Evolutionary conservation across 2,329 filamentous ascomycete genomes (phyloP).

Genomic region (Aspergillus udagawae): DNA sequence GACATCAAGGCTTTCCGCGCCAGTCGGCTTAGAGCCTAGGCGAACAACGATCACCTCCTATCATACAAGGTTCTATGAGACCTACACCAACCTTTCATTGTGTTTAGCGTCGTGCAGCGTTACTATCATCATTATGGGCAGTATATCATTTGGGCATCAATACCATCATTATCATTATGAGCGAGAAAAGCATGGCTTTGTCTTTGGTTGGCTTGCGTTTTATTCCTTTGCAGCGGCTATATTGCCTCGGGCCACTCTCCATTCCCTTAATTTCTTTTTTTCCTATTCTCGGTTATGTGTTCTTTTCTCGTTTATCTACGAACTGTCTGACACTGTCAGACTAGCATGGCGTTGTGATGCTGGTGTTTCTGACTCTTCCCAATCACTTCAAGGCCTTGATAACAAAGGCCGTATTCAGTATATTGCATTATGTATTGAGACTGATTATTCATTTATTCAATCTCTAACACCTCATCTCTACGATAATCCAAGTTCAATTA

Average conservation of each 20-base stretch:
- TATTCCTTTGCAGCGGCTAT: neutral
- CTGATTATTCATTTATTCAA: neutral
- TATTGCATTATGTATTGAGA: neutral
- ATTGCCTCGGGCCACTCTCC: neutral
- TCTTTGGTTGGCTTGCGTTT: neutral
- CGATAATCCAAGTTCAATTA: neutral
- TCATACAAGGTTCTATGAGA: neutral
- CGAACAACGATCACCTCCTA: neutral
- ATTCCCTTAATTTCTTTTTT: neutral
- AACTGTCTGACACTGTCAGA: neutral
- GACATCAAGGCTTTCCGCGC: conserved; percentile 34
- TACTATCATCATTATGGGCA: neutral
- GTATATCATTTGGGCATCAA: neutral
- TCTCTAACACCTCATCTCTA: neutral
- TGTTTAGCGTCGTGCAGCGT: neutral
- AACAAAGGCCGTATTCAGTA: neutral
- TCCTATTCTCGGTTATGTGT: neutral
- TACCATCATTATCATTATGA: neutral
- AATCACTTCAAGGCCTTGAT: neutral
- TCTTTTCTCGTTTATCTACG: neutral
- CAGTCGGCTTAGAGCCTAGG: conserved; percentile 20
- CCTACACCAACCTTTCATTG: neutral
- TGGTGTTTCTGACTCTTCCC: neutral
- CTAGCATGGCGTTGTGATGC: neutral
- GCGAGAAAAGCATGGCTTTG: neutral